Base-by-base conservation (phyloP, 345 rosid genomes). In the Eucalyptus victrix region DNA sequence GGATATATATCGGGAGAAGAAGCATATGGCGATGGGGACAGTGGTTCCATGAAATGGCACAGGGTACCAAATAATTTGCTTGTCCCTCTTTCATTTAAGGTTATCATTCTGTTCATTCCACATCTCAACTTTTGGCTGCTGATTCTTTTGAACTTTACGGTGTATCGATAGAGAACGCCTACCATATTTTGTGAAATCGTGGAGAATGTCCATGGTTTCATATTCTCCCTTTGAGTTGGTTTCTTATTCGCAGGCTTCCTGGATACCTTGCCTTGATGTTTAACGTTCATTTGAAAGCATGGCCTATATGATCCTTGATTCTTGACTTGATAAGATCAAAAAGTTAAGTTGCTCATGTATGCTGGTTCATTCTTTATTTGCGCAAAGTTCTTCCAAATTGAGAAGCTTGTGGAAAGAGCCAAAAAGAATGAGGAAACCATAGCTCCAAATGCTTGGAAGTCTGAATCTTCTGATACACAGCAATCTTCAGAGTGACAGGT, bases 1-100 rank as follows among this genome's bases (percentile, higher is more conserved):
- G 89, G 87, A 83, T 86, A 37, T 91, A 26, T 93, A 92, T 42
- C 1, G 24, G 45, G 88, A 65, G 88, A 86, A 94, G 95, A 34
- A 69, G 81, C 81, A 69, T 34, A 69, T 34, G 81, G 81, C 15
- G 3, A 94, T 85, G 92, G 24, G 76, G 12, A 5, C 81, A 69
- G 26, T 18, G 44, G 81, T 34, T 69, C 81, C 81, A 69, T 69
- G 44, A 69, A 34, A 34, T 34, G 14, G 14, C 81, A 69, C 44
- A 9, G 8, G 44, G 26, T 34, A 34, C 26, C 81, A 34, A 5
- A 69, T 69, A 69, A 69, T 34, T 69, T 2, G 4, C 21, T 9
- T 18, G 44, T 69, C 26, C 80, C 81, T 69, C 26, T 69, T 69
- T 69, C 80, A 18, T 18, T 34, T 34, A 69, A 69, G 81, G 81